Base-by-base conservation (phyloP, 306 rosid genomes). In the Abrus pulchellus region DNA sequence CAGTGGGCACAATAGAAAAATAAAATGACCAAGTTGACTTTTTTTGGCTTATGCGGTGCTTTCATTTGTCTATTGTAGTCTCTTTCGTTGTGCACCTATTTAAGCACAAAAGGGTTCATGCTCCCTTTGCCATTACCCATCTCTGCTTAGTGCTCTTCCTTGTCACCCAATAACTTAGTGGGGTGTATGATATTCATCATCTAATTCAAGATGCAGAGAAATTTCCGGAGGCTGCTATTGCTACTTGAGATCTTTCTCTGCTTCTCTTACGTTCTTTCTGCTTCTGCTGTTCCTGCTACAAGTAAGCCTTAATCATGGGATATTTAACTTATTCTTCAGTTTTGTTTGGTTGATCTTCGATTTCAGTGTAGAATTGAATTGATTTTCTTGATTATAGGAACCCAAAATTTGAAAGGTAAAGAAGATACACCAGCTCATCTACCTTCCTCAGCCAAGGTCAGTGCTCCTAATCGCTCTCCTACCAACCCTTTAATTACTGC, bases 1-100 rank as follows among this genome's bases (percentile, higher is more conserved):
- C 44, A 40, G 61, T 62, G 34, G 52, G 79, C 86, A 81, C 20
- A 70, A 64, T 11, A 71, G 7, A 55, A 48, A 36, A 79, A 57
- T 59, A 47, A 62, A 44, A 80, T 38, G 59, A 54, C 54, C 44
- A 80, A 78, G 87, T 87, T 83, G 90, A 87, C 87, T 73, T 68
- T 80, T 56, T 65, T 64, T 1, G 29, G 45, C 44, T 77, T 45
- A 54, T 71, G 7, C 8, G 44, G 13, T 55, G 3, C 76, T 65
- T 77, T 50, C 12, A 66, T 71, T 38, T 52, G 11, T 65, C 4
- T 8, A 76, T 43, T 44, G 1, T 72, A 57, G 14, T 60, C 54
- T 77, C 60, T 54, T 47, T 59, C 59, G 63, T 49, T 72, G 36
- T 67, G 62, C 47, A 29, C 85, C 64, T 80, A 72, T 80, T 76